A percentile compares a stretch with the other conserved stretches of the same genome.
Evolutionary conservation across 768 basidiomycete species (phyloP).

Genomic region (Mrakia hoshinonis): DNA sequence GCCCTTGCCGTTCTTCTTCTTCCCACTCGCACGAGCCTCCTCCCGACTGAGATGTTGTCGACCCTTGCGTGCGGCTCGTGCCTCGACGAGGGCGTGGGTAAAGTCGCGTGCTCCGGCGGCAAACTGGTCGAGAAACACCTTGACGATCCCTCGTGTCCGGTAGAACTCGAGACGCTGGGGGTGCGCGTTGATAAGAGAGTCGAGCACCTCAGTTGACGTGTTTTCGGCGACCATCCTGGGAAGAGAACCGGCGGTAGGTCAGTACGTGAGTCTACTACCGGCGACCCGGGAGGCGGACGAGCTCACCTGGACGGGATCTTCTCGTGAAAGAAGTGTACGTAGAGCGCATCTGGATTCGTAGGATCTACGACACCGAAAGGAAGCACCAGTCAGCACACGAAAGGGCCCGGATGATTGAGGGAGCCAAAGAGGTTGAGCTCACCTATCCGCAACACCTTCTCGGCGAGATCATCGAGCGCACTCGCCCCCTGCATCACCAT

Average conservation of each 20-base stretch:
- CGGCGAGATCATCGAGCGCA: conserved; percentile 85
- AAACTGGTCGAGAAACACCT: conserved; percentile 80
- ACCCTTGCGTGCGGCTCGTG: conserved; percentile 61
- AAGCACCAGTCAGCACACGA: background rate
- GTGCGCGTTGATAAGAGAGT: conserved; percentile 62
- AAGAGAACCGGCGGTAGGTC: background rate
- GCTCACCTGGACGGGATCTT: conserved; percentile 82
- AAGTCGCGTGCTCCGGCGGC: conserved; percentile 65
- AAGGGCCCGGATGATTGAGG: background rate
- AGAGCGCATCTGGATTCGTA: conserved; percentile 65
- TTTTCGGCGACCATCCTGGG: conserved; percentile 74
- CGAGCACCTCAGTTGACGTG: conserved; percentile 65
- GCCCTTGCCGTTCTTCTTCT: conserved; percentile 43
- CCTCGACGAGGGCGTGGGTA: conserved; percentile 68
- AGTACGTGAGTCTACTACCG: conserved; percentile 20
- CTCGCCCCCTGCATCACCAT: conserved; percentile 94
- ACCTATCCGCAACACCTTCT: conserved; percentile 67
- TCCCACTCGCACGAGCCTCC: conserved; percentile 46
- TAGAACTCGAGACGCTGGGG: conserved; percentile 76
- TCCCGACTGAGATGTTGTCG: conserved; percentile 49
- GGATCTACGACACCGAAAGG: conserved; percentile 48
- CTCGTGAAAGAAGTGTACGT: conserved; percentile 90
- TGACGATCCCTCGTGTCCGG: conserved; percentile 82
- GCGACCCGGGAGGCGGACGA: conserved; percentile 23
- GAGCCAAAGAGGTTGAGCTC: conserved; percentile 32